Evolutionary conservation across 495 filamentous ascomycete genomes (phyloP).

Genomic region (Penicillium atrosanguineum): DNA sequence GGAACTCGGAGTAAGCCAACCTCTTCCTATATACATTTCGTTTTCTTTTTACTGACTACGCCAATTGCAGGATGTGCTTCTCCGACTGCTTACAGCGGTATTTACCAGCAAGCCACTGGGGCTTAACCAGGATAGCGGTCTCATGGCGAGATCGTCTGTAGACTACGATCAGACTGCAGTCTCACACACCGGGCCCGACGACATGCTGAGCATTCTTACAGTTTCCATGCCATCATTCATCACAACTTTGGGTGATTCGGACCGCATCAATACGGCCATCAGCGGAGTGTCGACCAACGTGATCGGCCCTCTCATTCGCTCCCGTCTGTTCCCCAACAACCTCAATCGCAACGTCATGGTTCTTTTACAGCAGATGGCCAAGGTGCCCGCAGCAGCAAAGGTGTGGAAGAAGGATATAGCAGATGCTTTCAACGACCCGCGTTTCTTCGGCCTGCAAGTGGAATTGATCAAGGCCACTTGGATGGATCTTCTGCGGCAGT

Average conservation of each 20-base stretch:
- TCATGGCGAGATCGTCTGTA: constrained; percentile 42
- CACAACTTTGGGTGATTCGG: constrained; percentile 81
- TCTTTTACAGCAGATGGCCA: constrained; percentile 73
- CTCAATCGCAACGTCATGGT: constrained; percentile 66
- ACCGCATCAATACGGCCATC: constrained; percentile 75
- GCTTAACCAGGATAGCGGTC: constrained; percentile 44
- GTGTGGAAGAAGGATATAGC: constrained; percentile 89
- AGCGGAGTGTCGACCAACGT: constrained; percentile 79
- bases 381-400: constrained; percentile 76
- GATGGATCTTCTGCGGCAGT: constrained; percentile 81
- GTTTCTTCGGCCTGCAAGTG: constrained; percentile 72
- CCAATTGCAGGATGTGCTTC: constrained; percentile 71
- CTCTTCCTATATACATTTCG: neutral
- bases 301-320: constrained; percentile 77
- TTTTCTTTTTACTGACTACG: constrained; percentile 17
- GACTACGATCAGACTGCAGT: constrained; percentile 41
- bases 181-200: constrained; percentile 55
- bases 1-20: constrained; percentile 74
- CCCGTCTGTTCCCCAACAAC: constrained; percentile 86
- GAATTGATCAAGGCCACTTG: constrained; percentile 67
- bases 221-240: constrained; percentile 76
- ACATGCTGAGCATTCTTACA: constrained; percentile 77
- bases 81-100: constrained; percentile 81
- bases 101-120: constrained; percentile 84
- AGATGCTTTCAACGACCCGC: constrained; percentile 87